Evolutionary conservation across 371 early-diverging fungal species (phyloP).

Genomic region (Paraphysoderma sedebokerense): DNA sequence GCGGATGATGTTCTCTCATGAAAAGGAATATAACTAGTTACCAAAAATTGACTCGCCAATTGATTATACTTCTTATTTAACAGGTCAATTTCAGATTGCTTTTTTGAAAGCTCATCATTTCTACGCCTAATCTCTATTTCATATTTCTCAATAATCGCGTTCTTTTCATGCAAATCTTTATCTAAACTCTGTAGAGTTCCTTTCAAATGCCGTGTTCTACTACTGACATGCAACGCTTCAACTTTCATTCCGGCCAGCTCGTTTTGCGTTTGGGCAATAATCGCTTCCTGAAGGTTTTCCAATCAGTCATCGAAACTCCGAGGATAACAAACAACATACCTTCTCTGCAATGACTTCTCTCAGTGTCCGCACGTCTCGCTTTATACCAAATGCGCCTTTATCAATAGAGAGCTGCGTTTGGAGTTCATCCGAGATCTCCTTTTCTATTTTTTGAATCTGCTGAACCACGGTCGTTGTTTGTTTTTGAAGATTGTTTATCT

Average conservation of each 20-base stretch:
- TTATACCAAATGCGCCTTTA: constrained; percentile 20
- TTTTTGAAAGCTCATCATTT: constrained; percentile 30
- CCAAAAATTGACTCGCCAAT: constrained; percentile 5
- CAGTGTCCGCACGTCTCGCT: constrained; percentile 17
- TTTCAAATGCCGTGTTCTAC: constrained; percentile 11
- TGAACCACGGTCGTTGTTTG: constrained; percentile 6
- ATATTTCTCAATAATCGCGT: constrained; percentile 27
- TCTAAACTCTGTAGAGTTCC: constrained; percentile 13
- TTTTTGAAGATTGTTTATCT: constrained; percentile 21
- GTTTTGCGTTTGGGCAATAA: constrained; percentile 19
- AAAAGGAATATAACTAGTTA: not conserved
- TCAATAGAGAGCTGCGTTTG: constrained; percentile 24
- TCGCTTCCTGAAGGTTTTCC: no score
- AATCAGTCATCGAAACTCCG: no score
- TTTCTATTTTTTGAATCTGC: constrained; percentile 14
- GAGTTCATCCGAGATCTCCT: constrained; percentile 25
- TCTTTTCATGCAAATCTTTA: constrained; percentile 15
- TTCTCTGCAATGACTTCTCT: constrained; percentile 22
- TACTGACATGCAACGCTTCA: constrained; percentile 14
- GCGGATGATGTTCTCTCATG: not conserved
- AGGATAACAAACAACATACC: no score
- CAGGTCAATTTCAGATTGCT: constrained; percentile 28
- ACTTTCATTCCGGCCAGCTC: constrained; percentile 18
- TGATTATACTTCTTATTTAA: constrained; percentile 35
- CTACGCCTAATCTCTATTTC: constrained; percentile 27